A percentile compares a stretch with the other conserved stretches of the same genome.
Conservation (phyloP, 345 rosid genomes). For the Cardamine resedifolia region DNA sequence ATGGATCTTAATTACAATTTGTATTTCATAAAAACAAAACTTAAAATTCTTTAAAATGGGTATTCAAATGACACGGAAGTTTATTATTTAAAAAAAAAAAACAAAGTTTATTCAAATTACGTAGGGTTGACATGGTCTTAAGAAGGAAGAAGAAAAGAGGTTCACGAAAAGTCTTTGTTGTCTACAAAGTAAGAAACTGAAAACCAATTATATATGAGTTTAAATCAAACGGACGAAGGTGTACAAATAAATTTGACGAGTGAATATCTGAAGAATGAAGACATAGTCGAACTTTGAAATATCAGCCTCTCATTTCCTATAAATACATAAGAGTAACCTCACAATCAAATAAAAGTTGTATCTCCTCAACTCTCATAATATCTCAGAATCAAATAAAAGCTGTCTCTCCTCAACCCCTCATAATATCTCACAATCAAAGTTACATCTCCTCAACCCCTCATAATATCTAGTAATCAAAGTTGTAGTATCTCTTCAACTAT, state of each 20-base stretch:
- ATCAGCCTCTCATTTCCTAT: slow-evolving; percentile 10
- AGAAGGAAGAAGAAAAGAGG: too few species aligned
- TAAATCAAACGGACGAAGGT: background rate
- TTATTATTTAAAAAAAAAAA: background rate
- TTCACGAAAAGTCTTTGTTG: too few species aligned
- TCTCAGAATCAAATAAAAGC: slow-evolving; percentile 7
- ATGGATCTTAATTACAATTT: background rate
- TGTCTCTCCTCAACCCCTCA: background rate
- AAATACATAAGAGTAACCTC: slow-evolving; percentile 14
- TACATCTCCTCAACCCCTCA: background rate
- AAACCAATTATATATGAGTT: slow-evolving; percentile 11
- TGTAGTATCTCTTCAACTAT: background rate
- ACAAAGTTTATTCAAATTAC: too few species aligned
- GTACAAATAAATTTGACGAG: background rate
- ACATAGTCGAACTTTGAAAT: background rate
- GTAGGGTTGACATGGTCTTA: slow-evolving; percentile 29
- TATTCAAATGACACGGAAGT: background rate
- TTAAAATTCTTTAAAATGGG: background rate
- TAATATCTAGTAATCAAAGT: background rate
- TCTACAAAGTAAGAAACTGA: background rate
- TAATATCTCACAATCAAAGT: slow-evolving; percentile 2
- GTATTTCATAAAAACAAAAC: background rate
- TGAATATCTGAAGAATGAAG: slow-evolving; percentile 9
- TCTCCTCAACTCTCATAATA: background rate
- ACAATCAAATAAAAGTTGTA: slow-evolving; percentile 5